Conservation (phyloP, 495 filamentous ascomycete species). For the Pseudoneurospora amorphoporcata region DNA sequence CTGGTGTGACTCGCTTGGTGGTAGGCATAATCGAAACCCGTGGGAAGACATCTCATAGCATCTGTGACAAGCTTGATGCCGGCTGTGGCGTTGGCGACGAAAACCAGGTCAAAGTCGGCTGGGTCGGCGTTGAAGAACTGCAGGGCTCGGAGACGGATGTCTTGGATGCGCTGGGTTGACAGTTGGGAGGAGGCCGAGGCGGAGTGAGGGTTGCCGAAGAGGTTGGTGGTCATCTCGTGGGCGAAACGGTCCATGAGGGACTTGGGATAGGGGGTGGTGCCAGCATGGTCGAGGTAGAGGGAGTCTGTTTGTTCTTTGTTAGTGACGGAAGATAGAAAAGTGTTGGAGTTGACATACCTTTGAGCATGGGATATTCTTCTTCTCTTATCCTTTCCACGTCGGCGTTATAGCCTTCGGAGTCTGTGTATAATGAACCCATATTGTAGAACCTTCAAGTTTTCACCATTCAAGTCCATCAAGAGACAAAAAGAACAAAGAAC, state of each 20-base stretch:
- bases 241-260: slow-evolving; percentile 73
- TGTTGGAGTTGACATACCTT: slow-evolving; percentile 41
- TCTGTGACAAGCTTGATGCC: slow-evolving; percentile 81
- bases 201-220: slow-evolving; percentile 91
- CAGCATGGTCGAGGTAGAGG: slow-evolving; percentile 89
- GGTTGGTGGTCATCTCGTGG: slow-evolving; percentile 59
- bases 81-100: slow-evolving; percentile 87
- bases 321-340: slow-evolving; percentile 5
- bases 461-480: neutral
- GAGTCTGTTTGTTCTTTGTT: slow-evolving; percentile 41
- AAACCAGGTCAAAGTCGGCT: slow-evolving; percentile 75
- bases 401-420: slow-evolving; percentile 43
- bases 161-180: slow-evolving; percentile 63
- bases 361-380: slow-evolving; percentile 75
- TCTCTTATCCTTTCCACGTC: slow-evolving; percentile 58
- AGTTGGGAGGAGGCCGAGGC: slow-evolving; percentile 70
- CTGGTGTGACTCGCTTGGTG: slow-evolving; percentile 84
- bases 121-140: slow-evolving; percentile 79
- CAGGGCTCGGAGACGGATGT: slow-evolving; percentile 60
- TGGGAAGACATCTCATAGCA: slow-evolving; percentile 49
- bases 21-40: slow-evolving; percentile 73
- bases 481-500: neutral
- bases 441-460: slow-evolving; percentile 1
- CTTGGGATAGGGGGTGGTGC: slow-evolving; percentile 71
- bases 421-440: neutral